phyloP scores from a whole-genome alignment of 768 basidiomycete genomes.

The Dioszegia crocea region DNA sequence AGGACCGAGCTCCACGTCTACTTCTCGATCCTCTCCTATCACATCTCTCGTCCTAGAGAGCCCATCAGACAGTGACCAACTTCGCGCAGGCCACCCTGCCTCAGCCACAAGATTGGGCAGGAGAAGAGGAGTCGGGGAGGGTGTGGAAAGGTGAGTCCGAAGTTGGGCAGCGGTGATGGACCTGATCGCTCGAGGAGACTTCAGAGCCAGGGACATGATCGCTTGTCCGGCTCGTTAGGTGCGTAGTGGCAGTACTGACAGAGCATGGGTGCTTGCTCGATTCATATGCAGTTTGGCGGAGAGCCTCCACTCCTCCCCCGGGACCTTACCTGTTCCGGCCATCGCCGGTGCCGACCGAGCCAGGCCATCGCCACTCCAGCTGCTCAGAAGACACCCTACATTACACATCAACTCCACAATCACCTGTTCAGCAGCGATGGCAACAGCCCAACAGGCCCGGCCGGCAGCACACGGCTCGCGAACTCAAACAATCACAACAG shows the following conservation, averaged over 20 bases:
- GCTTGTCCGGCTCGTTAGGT: too few species aligned
- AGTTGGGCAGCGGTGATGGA: slow-evolving; percentile 7
- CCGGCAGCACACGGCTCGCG: slow-evolving; percentile 11
- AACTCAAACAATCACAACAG: slow-evolving; percentile 11
- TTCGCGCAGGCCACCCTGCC: slow-evolving; percentile 16
- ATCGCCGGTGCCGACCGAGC: too few species aligned
- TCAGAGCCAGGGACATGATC: background rate
- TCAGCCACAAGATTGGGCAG: slow-evolving; percentile 21
- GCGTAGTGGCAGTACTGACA: too few species aligned
- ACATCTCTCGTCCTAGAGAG: slow-evolving; percentile 14
- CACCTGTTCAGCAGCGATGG: background rate
- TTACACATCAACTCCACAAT: background rate
- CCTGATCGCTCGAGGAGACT: background rate
- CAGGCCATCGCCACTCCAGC: too few species aligned
- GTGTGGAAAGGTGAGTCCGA: slow-evolving; percentile 14
- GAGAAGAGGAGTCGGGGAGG: slow-evolving; percentile 20
- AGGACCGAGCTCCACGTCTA: slow-evolving; percentile 42
- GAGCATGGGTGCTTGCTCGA: too few species aligned
- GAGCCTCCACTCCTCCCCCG: background rate
- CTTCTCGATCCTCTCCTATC: slow-evolving; percentile 26
- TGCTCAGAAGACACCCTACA: too few species aligned
- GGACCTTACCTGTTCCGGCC: too few species aligned
- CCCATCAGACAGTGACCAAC: slow-evolving; percentile 22
- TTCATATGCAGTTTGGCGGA: too few species aligned
- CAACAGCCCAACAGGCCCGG: background rate